phyloP scores from a whole-genome alignment of 345 rosid genomes.

The Boechera divaricarpa region DNA sequence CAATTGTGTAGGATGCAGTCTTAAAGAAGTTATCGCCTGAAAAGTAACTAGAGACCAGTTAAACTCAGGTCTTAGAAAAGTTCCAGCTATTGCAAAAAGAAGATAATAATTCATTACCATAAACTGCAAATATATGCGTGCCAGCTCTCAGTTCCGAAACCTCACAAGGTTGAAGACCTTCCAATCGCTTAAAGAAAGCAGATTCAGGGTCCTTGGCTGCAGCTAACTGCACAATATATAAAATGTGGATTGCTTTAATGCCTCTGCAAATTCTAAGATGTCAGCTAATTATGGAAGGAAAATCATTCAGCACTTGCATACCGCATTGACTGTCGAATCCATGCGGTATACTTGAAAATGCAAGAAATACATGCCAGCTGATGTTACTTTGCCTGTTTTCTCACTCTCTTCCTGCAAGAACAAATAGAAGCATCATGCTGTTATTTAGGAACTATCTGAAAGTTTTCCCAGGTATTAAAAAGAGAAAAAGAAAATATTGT shows the following conservation, averaged over 20 bases:
- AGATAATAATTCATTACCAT: slow-evolving; percentile 59
- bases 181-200: slow-evolving; percentile 93
- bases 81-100: slow-evolving; percentile 8
- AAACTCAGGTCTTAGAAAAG: slow-evolving; percentile 14
- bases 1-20: slow-evolving; percentile 89
- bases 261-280: slow-evolving; percentile 14
- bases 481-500: neutral
- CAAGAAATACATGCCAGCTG: slow-evolving; percentile 98
- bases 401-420: slow-evolving; percentile 91
- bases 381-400: slow-evolving; percentile 94
- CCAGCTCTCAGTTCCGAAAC: slow-evolving; percentile 94
- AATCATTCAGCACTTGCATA: slow-evolving; percentile 43
- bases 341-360: slow-evolving; percentile 99
- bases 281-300: slow-evolving; percentile 1
- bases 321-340: slow-evolving; percentile 97
- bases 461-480: neutral
- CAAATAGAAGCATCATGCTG: slow-evolving; percentile 1
- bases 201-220: slow-evolving; percentile 99
- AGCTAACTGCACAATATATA: slow-evolving; percentile 69
- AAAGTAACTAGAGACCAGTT: slow-evolving; percentile 40
- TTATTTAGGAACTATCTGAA: neutral
- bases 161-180: slow-evolving; percentile 99
- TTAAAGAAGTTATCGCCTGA: slow-evolving; percentile 98
- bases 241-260: slow-evolving; percentile 16
- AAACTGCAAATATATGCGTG: slow-evolving; percentile 97